Evolutionary conservation across 129 eudicot genomes (phyloP), one percentile per base, ranked within the genome.

Genomic region (Lonicera japonica): DNA sequence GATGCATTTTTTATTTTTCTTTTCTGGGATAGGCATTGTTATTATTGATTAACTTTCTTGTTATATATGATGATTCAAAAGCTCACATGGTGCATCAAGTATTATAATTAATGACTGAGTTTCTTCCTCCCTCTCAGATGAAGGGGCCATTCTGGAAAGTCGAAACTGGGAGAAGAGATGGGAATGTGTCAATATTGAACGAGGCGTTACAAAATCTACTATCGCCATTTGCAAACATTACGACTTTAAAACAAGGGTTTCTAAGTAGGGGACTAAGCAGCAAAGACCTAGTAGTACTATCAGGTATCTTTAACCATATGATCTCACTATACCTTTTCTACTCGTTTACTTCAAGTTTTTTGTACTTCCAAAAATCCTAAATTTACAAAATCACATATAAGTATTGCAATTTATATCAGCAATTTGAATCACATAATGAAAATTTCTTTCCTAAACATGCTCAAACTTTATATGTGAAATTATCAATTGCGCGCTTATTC

Each of bases 161-260:
- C 3, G 87, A 76, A 24, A 79, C 83, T 0, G 94, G 96, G 25
- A 73, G 96, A 73, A 77, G 87, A 68, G 96, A 88, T 53, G 96
- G 96, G 43, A 69, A 22, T 0, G 83, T 84, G 18, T 84, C 94
- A 5, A 21, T 8, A 23, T 16, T 64, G 20, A 3, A 22, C 9
- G 72, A 60, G 14, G 89, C 85, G 14, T 41, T 73, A n/a, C 16
- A 52, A 5, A 73, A 82, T 39, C 58, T 88, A 57, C 74, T 75
- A 62, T 68, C 83, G 16, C 84, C 86, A n/a, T 54, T 6, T 23
- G 5, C 51, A 24, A 87, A 80, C 66, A 80, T 78, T 21, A 78
- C 67, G 15, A 0, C 25, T 8, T 64, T 79, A 58, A 73, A 80
- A 54, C 45, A 45, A 65, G 41, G 20, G 11, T 87, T 70, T 41